Evolutionary conservation across 345 rosid species (phyloP), one percentile per base, ranked within the genome.

Genomic region (Syzygium oleosum): DNA sequence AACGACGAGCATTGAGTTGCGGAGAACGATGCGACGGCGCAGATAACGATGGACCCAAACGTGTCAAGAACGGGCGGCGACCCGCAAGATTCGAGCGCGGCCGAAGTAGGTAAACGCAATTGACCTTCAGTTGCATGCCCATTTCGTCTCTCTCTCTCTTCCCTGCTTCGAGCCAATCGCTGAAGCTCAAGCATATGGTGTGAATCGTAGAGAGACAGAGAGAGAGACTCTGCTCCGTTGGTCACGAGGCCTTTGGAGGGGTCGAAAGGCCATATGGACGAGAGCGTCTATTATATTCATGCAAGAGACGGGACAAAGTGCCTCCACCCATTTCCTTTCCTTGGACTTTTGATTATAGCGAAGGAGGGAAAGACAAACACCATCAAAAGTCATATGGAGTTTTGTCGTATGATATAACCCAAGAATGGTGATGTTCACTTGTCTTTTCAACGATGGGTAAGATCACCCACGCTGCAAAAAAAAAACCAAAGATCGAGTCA

Each of bases 121-220:
- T 84, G 83, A 87, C 55, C 52, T 65, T 43, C 17, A 79, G 85
- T 5, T 80, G 88, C 85, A 59, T 83, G 88, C 51, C 84, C 89
- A 65, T 88, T 12, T 34, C 55, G 52, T 31, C 87, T 34, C 56
- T 86, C 6, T 21, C 27, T 84, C 46, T 53, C 61, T 84, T 25
- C 77, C 56, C 53, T 52, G 41, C 29, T 25, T 21, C 34, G 12
- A 11, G 68, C 31, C 53, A 54, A 49, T 53, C 59, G 86, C 43
- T 52, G 59, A 31, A 63, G 59, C 22, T 22, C 73, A 41, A 4
- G n/a, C 23, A 14, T 22, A 52, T 34, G 14, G 84, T 10, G 85
- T 38, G 46, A 49, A 38, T 19, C 49, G 80, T 29, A 41, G 51
- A 51, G 31, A 6, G 12, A 10, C 52, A 2, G 61, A 54, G 29